Base-by-base conservation (phyloP, 2,329 filamentous ascomycete genomes). In the Botrytis porri region DNA sequence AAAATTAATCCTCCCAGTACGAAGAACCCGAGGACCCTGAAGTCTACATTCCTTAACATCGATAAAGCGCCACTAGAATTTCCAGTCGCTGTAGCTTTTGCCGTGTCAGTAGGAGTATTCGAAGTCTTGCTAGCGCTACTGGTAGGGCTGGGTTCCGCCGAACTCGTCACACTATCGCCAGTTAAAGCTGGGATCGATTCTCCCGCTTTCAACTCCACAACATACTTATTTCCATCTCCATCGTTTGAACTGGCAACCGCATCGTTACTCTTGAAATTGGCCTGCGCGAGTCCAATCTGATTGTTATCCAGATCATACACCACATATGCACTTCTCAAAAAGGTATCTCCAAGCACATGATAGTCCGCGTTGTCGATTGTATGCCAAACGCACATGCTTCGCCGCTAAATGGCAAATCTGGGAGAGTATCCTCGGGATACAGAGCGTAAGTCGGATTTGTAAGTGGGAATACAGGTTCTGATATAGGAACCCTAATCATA, bases 321-420 rank as follows among this genome's bases (percentile, higher is more conserved):
- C 1, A 87, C 84, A 75, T 88, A 88, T 1, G 86, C 86, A 62
- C 84, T 85, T 70, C 86, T 81, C 63, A 88, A 80, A 77, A 88
- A 88, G 0, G 84, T 84, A 75, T 88, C 86, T 9, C 86, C 86
- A 32, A 88, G 81, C 10, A 82, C 70, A 60, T 77, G 4, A 62
- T 74, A 14, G 29, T 62, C 62, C 20, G 35, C 18, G 4, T 43
- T 39, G 41, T 41, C 22, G 4, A 54, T 75, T 84, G 83, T 71
- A 90, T 84, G 39, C 88, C 88, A 73, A 90, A 87, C 72, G 84
- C 83, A 78, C 88, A 90, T 25, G 73, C 22, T 6, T 81, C 39
- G 0, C n/a, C 57, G 80, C 76, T 69, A 85, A 81, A 73, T 16
- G 75, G 69, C 37, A 76, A 39, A 22, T 67, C 32, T 2, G 79